A percentile compares a stretch with the other conserved stretches of the same genome.
Conservation (phyloP, 441 rosid genomes). For the Capsella rubella region DNA sequence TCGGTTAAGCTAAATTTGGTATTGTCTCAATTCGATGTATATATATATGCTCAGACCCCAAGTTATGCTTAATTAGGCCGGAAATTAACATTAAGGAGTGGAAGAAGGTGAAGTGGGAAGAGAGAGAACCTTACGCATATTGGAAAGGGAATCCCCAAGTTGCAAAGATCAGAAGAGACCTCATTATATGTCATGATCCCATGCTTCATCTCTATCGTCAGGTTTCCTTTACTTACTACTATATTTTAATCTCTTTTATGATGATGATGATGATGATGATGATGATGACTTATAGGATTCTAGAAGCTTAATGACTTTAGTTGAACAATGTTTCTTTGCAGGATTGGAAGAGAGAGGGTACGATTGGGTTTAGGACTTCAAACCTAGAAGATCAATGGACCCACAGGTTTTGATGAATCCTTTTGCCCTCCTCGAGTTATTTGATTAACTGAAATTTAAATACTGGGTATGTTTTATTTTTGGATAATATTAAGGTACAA, state of each 20-base stretch:
- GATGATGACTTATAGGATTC: neutral
- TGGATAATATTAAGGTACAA: constrained; percentile 45
- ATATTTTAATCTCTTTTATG: neutral
- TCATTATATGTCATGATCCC: constrained; percentile 53
- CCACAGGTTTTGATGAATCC: constrained; percentile 48
- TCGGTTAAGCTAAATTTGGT: too few relatives aligned
- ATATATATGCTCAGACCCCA: too few relatives aligned
- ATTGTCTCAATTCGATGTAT: too few relatives aligned
- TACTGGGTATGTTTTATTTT: neutral
- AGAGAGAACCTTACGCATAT: constrained; percentile 61
- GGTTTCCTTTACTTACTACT: constrained; percentile 22
- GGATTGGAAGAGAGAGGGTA: constrained; percentile 54
- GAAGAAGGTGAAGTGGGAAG: constrained; percentile 54
- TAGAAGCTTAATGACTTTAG: constrained; percentile 10
- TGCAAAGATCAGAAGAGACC: constrained; percentile 3
- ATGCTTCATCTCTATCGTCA: constrained; percentile 49
- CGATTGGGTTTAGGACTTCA: constrained; percentile 53
- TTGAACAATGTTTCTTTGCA: neutral
- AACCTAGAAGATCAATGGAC: constrained; percentile 61
- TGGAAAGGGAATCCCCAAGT: constrained; percentile 62
- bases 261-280: neutral
- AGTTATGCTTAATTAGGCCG: constrained; percentile 44
- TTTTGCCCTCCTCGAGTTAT: neutral
- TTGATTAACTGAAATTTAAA: neutral
- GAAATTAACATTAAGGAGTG: constrained; percentile 63